A percentile compares a stretch with the other conserved stretches of the same genome.
Evolutionary conservation across 1,284 basidiomycete genomes (phyloP).

Genomic region (Inonotus obliquus): DNA sequence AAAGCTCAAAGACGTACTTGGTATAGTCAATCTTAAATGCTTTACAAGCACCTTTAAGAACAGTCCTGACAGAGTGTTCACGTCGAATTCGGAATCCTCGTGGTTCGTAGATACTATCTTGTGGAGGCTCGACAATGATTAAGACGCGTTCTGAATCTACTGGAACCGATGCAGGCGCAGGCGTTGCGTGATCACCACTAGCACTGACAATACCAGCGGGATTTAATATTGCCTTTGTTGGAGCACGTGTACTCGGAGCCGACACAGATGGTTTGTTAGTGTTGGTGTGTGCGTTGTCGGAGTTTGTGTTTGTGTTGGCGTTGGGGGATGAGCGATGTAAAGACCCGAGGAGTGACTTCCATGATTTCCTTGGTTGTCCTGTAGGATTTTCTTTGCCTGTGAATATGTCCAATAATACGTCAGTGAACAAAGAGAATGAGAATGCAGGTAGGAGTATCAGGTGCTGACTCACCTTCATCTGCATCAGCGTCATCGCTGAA

Average conservation of each 20-base stretch:
- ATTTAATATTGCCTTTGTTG: not conserved
- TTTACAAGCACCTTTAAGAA: slow-evolving; percentile 16
- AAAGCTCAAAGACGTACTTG: slow-evolving; percentile 1
- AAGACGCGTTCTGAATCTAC: slow-evolving; percentile 7
- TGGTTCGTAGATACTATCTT: slow-evolving; percentile 2
- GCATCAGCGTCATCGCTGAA: slow-evolving; percentile 9
- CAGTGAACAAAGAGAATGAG: not conserved
- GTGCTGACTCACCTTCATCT: not conserved
- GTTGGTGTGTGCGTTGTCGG: not conserved
- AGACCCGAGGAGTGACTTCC: not conserved
- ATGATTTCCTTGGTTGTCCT: not conserved
- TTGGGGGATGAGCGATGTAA: not conserved
- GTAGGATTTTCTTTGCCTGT: not conserved
- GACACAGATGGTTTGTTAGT: too few relatives aligned
- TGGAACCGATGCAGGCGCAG: not conserved
- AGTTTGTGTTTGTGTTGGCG: not conserved
- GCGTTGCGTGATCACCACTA: not conserved
- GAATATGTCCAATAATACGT: not conserved
- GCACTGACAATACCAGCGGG: not conserved
- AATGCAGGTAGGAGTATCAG: not conserved
- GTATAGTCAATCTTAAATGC: slow-evolving; percentile 12
- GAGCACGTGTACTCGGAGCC: not conserved
- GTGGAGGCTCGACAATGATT: slow-evolving; percentile 10
- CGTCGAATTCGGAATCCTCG: slow-evolving; percentile 13
- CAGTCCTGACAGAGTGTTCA: slow-evolving; percentile 13